Evolutionary conservation across 1,139 yeast genomes (phyloP), one percentile per base, ranked within the genome.

Genomic region (Pichia sp.): DNA sequence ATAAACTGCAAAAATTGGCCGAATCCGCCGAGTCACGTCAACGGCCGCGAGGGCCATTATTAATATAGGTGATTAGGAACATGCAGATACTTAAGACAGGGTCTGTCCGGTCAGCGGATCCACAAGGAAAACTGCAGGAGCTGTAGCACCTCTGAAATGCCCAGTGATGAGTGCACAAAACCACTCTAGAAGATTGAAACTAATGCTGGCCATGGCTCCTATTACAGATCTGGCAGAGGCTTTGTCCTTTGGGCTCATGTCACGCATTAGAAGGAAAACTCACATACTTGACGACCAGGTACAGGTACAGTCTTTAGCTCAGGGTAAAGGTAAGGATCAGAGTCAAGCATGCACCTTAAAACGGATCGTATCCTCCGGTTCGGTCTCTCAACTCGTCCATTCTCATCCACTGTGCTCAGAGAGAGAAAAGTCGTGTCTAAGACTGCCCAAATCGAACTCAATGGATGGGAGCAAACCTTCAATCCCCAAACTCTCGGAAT

Each of bases 201-300:
- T 21, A 11, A 9, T 11, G 6, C 11, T 26, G 7, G 13, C n/a
- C 7, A 33, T 37, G 40, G 8, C 29, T 13, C 37, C 40, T 15
- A 20, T 38, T 7, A 12, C 35, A 18, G 46, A 37, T 12, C 15
- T 51, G 3, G 48, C 43, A 10, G 52, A 51, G 23, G 33, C 38
- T 22, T 22, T 51, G 11, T 47, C 53, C 13, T 50, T 52, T 33
- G 56, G 55, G 5, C 34, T 51, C 6, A 36, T 51, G 4, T 41
- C 46, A 3, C 47, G 39, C 22, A 20, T 52, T 6, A 42, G 55
- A 28, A 50, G 40, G 33, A 42, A 34, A 20, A 26, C 48, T 15
- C 44, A 40, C 4, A 24, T 13, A 5, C 20, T 25, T 2, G 34
- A 32, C 5, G 25, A 34, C 19, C 29, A 26, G 3, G 45, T 43